Percentiles rank a stretch among this genome's conserved stretches.
These are phyloP conservation scores for Helicostylum pulchrum DNA, from an alignment of 192 early-diverging fungal species.

Conservation along the genomic window DNA sequence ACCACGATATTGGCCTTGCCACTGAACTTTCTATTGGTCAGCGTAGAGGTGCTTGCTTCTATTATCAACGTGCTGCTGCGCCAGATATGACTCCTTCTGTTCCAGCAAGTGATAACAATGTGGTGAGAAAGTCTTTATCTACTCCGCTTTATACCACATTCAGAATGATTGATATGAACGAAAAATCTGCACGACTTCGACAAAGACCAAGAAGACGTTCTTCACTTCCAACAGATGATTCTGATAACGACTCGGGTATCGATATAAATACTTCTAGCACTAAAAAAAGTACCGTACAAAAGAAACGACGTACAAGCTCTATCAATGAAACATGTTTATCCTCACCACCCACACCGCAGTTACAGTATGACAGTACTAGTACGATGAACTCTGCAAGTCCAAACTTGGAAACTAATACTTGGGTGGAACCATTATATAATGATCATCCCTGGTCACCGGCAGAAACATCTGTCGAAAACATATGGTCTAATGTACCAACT, in stretches of 20 bases:
- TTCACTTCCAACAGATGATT: slow-evolving; percentile 7
- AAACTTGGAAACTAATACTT: not conserved
- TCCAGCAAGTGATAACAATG: not conserved
- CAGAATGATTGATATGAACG: slow-evolving; percentile 14
- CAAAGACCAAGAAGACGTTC: not conserved
- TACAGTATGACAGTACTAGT: not conserved
- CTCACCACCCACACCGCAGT: not conserved
- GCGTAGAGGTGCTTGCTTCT: slow-evolving; percentile 1
- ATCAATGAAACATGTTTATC: not conserved
- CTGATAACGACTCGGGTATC: slow-evolving; percentile 23
- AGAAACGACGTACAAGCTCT: not conserved
- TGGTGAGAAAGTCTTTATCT: not conserved
- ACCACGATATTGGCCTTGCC: slow-evolving; percentile 25
- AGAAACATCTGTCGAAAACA: not conserved
- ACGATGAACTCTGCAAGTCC: not conserved
- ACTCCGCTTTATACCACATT: slow-evolving; percentile 23
- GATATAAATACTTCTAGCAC: slow-evolving; percentile 3
- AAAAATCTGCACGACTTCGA: not conserved
- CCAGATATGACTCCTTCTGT: not conserved
- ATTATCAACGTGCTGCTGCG: not conserved
- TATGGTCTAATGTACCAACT: not conserved
- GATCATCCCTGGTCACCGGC: not conserved
- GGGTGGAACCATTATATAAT: not conserved
- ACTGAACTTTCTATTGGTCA: slow-evolving; percentile 18
- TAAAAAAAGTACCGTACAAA: not conserved